Evolutionary conservation across 2,329 filamentous ascomycete species (phyloP), one percentile per base, ranked within the genome.

Genomic region (Ophiostoma quercus): DNA sequence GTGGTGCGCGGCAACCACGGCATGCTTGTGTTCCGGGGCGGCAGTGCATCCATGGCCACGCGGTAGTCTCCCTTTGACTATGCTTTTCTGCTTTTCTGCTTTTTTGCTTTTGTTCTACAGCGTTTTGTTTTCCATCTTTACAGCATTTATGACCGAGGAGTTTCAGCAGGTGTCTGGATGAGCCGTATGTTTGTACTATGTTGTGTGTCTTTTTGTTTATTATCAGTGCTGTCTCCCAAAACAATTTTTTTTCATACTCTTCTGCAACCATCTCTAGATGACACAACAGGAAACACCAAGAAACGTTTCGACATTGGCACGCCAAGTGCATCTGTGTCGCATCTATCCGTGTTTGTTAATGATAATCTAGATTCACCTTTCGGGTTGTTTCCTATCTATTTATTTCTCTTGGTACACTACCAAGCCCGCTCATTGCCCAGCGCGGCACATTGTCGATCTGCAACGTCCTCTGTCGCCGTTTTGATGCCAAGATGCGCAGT

Each of bases 1-100:
- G 75, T 82, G 34, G 79, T 84, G 34, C 77, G 80, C 66, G 84
- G 83, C 47, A 80, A 80, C 71, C 83, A 85, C 75, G 84, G 79
- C 22, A 80, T 80, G 76, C 76, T 86, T 39, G 82, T 85, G n/a
- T 85, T 85, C 73, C 75, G 78, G 51, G 81, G 79, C 57, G 79
- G 77, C 19, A 79, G 75, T 41, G 80, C 79, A 3, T 76, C 75
- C 16, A 80, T 83, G 79, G 72, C 22, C 14, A 14, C n/a, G 11
- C n/a, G n/a, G 12, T 66, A 66, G 65, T 11, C 5, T 29, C 22
- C 22, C 8, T n/a, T 34, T 32, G 22, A 6, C 2, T 1, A 29
- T 29, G 25, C 6, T 34, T 19, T 39, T n/a, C 1, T 54, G 12
- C 32, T 60, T 16, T 2, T 6, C 5, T 41, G 7, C 39, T 19